Base-by-base conservation (phyloP, 805 yeast genomes). In the Saturnispora serradocipensis region DNA sequence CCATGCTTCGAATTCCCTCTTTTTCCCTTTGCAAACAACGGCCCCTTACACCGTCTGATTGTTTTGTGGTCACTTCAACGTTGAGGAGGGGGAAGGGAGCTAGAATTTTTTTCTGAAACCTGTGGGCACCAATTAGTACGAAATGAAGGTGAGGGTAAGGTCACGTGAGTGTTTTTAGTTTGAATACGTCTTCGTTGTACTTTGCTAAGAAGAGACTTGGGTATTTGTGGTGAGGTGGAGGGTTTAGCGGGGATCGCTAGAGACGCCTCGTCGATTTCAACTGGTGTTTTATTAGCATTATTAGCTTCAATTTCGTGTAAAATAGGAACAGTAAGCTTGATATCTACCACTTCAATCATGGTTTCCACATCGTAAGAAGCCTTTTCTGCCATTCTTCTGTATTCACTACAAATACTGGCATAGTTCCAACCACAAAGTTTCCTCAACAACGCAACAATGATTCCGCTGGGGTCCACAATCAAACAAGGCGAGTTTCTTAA, bases 401-500 rank as follows among this genome's bases (percentile, higher is more conserved):
- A 93, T 65, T 91, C 98, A 59, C 84, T 84, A 22, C 89, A 77
- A 5, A 91, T 80, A 18, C 95, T 83, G 24, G 90, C 80, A 62
- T 85, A 84, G 59, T 82, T 84, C 98, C 97, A 91, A 67, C 85
- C 85, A 66, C 88, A 93, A 39, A 90, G 72, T 63, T 84, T 82
- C 48, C 99, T 72, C 34, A 93, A 68, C 2, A 90, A 72, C 0
- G 97, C 97, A 10, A 88, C 78, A 18, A 90, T 74, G 11, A 93
- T 80, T 53, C 85, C 83, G 6, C 90, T 82, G 38, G 85, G 78
- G 62, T 93, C 98, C 22, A 93, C 80, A 13, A 91, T 65, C 44
- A 91, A 69, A 5, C 86, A 64, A 49, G 89, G 89, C 60, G 84
- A 82, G 57, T 83, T 76, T 35, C 69, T 71, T 25, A 76, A 70